Evolutionary conservation across 345 rosid genomes (phyloP).

Genomic region (Cardamine occulta): DNA sequence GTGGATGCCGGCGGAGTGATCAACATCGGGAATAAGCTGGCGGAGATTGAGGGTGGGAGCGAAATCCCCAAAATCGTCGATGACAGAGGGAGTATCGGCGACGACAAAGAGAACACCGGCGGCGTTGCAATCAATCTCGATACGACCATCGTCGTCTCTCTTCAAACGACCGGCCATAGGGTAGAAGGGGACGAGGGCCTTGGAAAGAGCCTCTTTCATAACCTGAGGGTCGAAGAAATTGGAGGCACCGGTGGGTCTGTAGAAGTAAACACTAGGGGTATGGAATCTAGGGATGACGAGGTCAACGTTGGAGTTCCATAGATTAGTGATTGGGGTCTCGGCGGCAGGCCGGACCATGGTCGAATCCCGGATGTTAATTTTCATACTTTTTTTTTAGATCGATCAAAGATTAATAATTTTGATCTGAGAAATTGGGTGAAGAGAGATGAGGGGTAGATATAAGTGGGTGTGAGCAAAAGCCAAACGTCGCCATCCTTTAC

Average conservation of each 20-base stretch:
- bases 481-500: constrained; percentile 40
- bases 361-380: constrained; percentile 66
- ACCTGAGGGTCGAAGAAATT: constrained; percentile 69
- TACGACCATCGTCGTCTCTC: constrained; percentile 81
- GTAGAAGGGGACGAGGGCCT: constrained; percentile 83
- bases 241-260: constrained; percentile 62
- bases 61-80: constrained; percentile 88
- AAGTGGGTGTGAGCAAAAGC: neutral
- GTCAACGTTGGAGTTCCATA: constrained; percentile 95
- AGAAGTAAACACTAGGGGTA: constrained; percentile 94
- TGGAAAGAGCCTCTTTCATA: constrained; percentile 70
- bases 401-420: neutral
- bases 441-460: constrained; percentile 4
- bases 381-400: constrained; percentile 44
- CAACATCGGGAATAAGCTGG: constrained; percentile 86
- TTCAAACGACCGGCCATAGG: constrained; percentile 90
- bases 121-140: constrained; percentile 87
- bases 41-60: constrained; percentile 82
- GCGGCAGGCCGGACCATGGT: constrained; percentile 74
- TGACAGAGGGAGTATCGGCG: constrained; percentile 66
- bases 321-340: constrained; percentile 57
- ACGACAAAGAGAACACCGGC: constrained; percentile 84
- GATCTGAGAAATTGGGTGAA: neutral
- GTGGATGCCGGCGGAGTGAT: constrained; percentile 77
- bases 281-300: constrained; percentile 88